Percentiles rank a stretch among this genome's conserved stretches.
These are phyloP conservation scores for Globisporangium camurandrum DNA, from an alignment of 352 stramenopile genomes.

Conservation along the genomic window DNA sequence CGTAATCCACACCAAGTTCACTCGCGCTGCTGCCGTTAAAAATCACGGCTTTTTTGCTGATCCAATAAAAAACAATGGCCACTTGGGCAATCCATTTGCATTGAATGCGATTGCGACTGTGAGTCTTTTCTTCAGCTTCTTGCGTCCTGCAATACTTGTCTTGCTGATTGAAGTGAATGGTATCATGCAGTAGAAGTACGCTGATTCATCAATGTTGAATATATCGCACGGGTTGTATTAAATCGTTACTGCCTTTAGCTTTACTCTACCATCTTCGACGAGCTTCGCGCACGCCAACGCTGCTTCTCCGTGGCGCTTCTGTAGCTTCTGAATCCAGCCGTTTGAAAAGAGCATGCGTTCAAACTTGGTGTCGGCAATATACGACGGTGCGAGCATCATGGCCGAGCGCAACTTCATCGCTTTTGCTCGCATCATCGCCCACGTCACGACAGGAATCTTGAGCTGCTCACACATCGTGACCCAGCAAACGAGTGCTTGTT, in stretches of 20 bases:
- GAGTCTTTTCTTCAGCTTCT: not conserved
- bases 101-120: not conserved
- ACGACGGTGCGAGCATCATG: not conserved
- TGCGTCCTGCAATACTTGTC: not conserved
- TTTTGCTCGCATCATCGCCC: conserved; percentile 1
- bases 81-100: too few relatives aligned
- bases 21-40: too few relatives aligned
- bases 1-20: too few relatives aligned
- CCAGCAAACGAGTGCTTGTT: not conserved
- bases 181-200: conserved; percentile 4
- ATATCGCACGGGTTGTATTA: conserved; percentile 7
- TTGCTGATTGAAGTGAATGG: not conserved
- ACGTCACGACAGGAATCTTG: not conserved
- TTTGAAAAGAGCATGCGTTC: conserved; percentile 1
- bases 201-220: conserved; percentile 8
- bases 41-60: too few relatives aligned
- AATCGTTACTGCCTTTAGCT: not conserved
- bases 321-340: conserved; percentile 4
- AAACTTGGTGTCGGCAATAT: not conserved
- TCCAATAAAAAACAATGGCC: too few relatives aligned
- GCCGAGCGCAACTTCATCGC: not conserved
- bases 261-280: not conserved
- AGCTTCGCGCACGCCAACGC: not conserved
- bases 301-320: conserved; percentile 1
- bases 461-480: not conserved